Base-by-base conservation (phyloP, 768 basidiomycete genomes). In the Termitomyces sp. region DNA sequence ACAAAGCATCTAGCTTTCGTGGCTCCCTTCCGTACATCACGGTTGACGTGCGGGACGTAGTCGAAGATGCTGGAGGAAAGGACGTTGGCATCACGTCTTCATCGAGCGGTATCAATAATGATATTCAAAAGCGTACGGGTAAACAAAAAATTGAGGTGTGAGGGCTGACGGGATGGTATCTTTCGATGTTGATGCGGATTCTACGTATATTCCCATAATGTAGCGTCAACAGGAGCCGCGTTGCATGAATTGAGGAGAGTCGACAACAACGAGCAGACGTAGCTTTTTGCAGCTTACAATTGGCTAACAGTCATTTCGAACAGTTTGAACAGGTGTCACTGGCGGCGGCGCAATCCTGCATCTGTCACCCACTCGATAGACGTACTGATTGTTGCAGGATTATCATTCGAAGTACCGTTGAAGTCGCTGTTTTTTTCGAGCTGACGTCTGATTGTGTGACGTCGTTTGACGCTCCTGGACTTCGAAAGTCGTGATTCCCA, bases 161-260 rank as follows among this genome's bases (percentile, higher is more conserved):
- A 88, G 89, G 91, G 0, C 70, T 92, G 65, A 91, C 91, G 21
- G 91, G 89, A 37, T 91, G 89, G 88, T 92, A 90, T 71, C 73
- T 90, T 53, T 79, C 77, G 46, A 62, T 80, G 48, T 70, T 91
- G 62, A 82, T 89, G 82, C 78, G 74, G 59, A 71, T 70, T 19
- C 64, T 89, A 60, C 70, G 71, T 48, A 72, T 82, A 35, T 79
- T 83, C 65, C 71, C 68, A 58, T 77, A 72, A 59, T 37, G 19
- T 33, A 30, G 41, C 42, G 56, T 53, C 57, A 48, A 49, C 47
- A 40, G 12, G 9, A 31, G 19, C 9, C n/a, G 40, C 38, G 38
- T 41, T 26, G 35, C 37, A 40, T 17, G 8, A 15, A 44, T 44
- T 10, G 17, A 9, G 45, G 28, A 11, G 26, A 19, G 7, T 10